Percentiles rank a stretch among this genome's conserved stretches.
phyloP scores from a whole-genome alignment of 768 basidiomycete genomes.

The Tricholoma bakamatsutake region DNA sequence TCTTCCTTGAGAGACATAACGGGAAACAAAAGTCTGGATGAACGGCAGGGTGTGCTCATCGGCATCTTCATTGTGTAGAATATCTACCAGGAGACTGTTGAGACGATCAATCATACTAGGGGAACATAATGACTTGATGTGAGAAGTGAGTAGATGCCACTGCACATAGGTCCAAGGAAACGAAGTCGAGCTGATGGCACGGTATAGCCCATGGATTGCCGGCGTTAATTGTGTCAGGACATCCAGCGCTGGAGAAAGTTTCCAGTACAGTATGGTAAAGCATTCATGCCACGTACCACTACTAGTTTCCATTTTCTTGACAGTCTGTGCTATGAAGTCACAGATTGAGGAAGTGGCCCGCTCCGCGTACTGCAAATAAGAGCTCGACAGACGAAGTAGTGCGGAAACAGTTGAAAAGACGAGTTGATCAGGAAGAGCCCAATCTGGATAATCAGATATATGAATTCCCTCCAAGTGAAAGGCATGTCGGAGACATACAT shows the following conservation, averaged over 20 bases:
- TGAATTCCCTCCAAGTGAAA: neutral
- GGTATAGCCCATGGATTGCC: constrained; percentile 80
- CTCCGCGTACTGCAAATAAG: constrained; percentile 42
- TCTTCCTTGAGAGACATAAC: constrained; percentile 69
- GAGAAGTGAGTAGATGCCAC: constrained; percentile 52
- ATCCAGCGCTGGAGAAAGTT: constrained; percentile 45
- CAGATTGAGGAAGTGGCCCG: constrained; percentile 55
- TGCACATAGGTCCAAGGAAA: constrained; percentile 68
- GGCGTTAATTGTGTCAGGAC: constrained; percentile 74
- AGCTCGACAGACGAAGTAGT: constrained; percentile 57
- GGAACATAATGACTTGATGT: constrained; percentile 57
- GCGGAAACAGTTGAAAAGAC: constrained; percentile 76
- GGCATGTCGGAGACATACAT: constrained; percentile 25
- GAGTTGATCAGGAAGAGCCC: constrained; percentile 83
- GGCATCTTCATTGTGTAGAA: constrained; percentile 49
- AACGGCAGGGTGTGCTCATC: constrained; percentile 47
- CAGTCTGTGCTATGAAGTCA: constrained; percentile 50
- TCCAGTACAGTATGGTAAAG: neutral
- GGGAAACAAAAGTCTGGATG: constrained; percentile 64
- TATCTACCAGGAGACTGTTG: constrained; percentile 63
- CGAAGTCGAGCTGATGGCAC: constrained; percentile 74
- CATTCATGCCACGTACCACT: constrained; percentile 38
- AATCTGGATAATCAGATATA: constrained; percentile 44
- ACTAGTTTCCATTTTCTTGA: constrained; percentile 47
- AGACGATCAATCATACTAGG: constrained; percentile 65